These are phyloP conservation scores for Choiromyces venosus DNA, from an alignment of 495 filamentous ascomycete species.

Conservation along the genomic window DNA sequence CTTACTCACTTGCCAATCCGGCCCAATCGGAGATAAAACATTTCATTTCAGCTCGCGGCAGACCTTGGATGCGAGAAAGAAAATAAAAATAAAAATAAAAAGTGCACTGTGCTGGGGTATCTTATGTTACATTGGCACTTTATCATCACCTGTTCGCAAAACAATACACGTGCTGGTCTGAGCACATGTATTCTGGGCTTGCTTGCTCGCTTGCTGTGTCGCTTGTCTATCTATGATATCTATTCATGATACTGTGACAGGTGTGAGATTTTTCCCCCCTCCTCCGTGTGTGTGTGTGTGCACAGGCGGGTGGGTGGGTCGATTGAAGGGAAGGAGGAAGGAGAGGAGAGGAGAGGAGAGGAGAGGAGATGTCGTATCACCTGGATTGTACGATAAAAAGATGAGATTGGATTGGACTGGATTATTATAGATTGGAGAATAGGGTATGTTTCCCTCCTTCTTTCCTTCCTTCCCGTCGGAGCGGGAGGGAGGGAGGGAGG, in stretches of 20 bases:
- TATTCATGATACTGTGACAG: neutral
- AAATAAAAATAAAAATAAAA: neutral
- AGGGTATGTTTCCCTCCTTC: too few relatives aligned
- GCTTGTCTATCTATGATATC: neutral
- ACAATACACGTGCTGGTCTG: neutral
- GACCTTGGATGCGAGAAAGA: neutral
- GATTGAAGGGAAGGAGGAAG: neutral
- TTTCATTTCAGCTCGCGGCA: too few relatives aligned
- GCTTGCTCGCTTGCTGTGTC: neutral
- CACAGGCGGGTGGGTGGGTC: neutral
- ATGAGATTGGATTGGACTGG: neutral
- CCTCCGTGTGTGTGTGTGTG: too few relatives aligned
- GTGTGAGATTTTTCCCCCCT: neutral
- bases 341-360: too few relatives aligned
- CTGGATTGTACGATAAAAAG: neutral
- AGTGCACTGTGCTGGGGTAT: too few relatives aligned
- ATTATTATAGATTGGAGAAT: too few relatives aligned
- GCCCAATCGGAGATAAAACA: neutral
- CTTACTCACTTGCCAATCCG: too few relatives aligned
- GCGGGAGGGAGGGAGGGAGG: neutral
- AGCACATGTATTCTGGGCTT: neutral
- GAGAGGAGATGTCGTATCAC: neutral
- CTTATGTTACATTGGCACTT: neutral
- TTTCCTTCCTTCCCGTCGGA: neutral
- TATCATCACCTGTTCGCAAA: neutral